Conservation (phyloP, 2,329 filamentous ascomycete species). For the Apiospora marii region DNA sequence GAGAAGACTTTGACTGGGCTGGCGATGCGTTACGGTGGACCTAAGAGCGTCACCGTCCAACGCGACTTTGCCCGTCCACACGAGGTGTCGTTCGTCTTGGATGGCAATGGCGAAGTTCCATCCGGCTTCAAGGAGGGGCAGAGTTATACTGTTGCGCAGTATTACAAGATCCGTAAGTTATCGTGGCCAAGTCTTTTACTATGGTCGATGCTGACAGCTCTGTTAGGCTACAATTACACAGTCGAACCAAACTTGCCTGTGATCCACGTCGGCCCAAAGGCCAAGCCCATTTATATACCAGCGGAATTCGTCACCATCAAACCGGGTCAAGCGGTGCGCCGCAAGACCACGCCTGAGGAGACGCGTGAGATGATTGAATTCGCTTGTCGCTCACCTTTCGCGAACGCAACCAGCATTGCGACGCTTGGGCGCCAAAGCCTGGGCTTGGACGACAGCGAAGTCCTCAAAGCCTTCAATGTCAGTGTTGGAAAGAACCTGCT, state of each 20-base stretch:
- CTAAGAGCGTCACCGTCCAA: conserved; percentile 34
- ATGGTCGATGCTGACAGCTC: not conserved
- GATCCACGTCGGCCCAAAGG: conserved; percentile 68
- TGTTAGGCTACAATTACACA: conserved; percentile 36
- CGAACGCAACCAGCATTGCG: conserved; percentile 73
- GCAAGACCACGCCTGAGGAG: conserved; percentile 66
- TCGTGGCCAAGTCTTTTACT: too few relatives aligned
- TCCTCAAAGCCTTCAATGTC: conserved; percentile 56
- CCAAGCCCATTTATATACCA: conserved; percentile 70
- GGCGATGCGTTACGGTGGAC: conserved; percentile 43
- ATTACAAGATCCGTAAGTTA: conserved; percentile 10
- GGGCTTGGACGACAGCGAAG: conserved; percentile 59
- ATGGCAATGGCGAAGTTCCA: conserved; percentile 35
- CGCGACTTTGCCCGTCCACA: conserved; percentile 34
- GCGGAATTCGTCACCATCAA: conserved; percentile 70
- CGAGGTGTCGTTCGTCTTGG: conserved; percentile 44
- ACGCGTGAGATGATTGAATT: conserved; percentile 75
- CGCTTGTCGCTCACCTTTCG: conserved; percentile 70
- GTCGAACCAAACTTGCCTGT: conserved; percentile 59
- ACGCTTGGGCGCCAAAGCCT: conserved; percentile 64
- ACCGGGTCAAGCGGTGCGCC: conserved; percentile 68
- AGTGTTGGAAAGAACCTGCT: conserved; percentile 67
- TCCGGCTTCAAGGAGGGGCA: conserved; percentile 37
- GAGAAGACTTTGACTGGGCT: conserved; percentile 36
- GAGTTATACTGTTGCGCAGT: conserved; percentile 44